Percentiles rank a stretch among this genome's conserved stretches.
These are phyloP conservation scores for Metschnikowia orientalis DNA, from an alignment of 805 yeast species.

Conservation along the genomic window DNA sequence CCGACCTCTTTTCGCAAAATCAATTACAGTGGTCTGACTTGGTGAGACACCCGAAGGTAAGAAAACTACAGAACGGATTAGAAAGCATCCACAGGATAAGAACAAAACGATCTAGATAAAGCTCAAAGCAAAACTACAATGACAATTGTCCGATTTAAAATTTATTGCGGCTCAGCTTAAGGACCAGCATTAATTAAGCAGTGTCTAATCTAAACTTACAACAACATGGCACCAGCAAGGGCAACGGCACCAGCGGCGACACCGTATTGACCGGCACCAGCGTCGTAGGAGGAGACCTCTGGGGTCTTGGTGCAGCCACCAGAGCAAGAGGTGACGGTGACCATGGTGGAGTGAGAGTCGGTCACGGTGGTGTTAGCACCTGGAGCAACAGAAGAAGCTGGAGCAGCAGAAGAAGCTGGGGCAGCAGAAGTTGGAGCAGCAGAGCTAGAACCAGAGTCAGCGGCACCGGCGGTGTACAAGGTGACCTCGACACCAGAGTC, in stretches of 20 bases:
- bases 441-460: constrained; percentile 22
- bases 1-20: too few relatives aligned
- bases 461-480: constrained; percentile 10
- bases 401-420: constrained; percentile 23
- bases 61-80: too few relatives aligned
- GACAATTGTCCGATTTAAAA: too few relatives aligned
- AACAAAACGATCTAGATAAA: too few relatives aligned
- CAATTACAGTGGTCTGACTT: too few relatives aligned
- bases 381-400: constrained; percentile 25
- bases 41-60: too few relatives aligned
- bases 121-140: too few relatives aligned
- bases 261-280: constrained; percentile 14
- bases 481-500: constrained; percentile 10
- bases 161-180: too few relatives aligned
- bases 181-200: neutral
- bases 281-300: constrained; percentile 7
- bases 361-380: constrained; percentile 21
- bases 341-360: constrained; percentile 20
- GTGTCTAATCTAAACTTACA: constrained; percentile 6
- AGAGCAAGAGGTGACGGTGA: constrained; percentile 25
- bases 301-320: constrained; percentile 12
- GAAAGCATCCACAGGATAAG: too few relatives aligned
- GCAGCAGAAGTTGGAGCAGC: constrained; percentile 24
- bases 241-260: constrained; percentile 17
- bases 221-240: constrained; percentile 15